These are phyloP conservation scores for Mortierella sp. DNA, from an alignment of 371 early-diverging fungal species.

Conservation along the genomic window DNA sequence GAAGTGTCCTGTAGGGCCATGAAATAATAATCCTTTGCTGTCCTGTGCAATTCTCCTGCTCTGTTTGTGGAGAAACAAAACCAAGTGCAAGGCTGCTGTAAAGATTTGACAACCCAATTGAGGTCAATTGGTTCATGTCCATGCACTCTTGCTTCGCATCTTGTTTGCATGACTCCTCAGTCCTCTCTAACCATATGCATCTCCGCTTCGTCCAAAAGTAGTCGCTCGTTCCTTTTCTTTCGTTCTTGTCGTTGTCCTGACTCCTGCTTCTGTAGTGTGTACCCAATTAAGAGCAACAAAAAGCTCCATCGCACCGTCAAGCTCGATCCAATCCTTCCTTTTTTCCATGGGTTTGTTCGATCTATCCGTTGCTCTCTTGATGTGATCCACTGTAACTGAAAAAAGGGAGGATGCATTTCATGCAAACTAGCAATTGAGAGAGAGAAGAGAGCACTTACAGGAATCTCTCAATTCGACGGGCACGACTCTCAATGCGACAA, in stretches of 20 bases:
- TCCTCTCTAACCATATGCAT: background rate
- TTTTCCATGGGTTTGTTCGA: background rate
- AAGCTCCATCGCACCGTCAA: background rate
- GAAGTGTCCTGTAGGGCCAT: background rate
- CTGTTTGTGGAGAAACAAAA: background rate
- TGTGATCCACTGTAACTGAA: conserved; percentile 5
- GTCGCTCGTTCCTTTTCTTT: background rate
- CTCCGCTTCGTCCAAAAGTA: background rate
- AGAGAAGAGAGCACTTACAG: conserved; percentile 34
- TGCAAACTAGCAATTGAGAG: background rate
- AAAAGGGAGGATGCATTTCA: background rate
- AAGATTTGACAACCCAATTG: background rate
- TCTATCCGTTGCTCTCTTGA: conserved; percentile 8
- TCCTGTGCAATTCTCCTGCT: background rate
- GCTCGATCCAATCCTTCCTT: background rate
- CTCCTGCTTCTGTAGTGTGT: background rate
- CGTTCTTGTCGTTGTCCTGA: background rate
- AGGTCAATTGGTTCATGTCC: background rate
- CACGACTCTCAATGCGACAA: conserved; percentile 52
- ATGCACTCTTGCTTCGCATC: background rate
- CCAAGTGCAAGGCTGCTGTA: background rate
- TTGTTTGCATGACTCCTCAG: background rate
- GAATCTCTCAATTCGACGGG: conserved; percentile 52
- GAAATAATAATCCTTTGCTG: background rate
- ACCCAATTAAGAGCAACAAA: background rate